phyloP scores from a whole-genome alignment of 1,284 basidiomycete genomes.

The Malassezia sp. region DNA sequence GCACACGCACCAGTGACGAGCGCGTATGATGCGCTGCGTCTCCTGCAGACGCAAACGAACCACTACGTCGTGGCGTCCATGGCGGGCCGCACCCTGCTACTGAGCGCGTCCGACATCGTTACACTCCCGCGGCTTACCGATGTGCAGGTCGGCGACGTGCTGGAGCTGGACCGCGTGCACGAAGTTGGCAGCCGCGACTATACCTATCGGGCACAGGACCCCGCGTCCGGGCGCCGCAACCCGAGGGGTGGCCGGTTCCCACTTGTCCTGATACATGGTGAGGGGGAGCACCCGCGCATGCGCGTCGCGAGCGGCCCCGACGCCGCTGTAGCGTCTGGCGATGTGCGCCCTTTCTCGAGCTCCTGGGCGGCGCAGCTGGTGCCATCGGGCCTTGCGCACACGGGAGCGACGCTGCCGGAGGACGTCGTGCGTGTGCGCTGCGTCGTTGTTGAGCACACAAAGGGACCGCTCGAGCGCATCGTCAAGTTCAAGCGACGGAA shows the following conservation, averaged over 20 bases:
- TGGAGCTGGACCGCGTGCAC: constrained; percentile 73
- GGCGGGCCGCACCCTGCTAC: constrained; percentile 72
- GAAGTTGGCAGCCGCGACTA: constrained; percentile 91
- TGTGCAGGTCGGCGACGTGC: constrained; percentile 62
- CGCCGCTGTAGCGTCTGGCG: constrained; percentile 2
- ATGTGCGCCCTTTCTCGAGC: constrained; percentile 19
- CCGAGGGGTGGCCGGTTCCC: constrained; percentile 13
- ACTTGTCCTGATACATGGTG: constrained; percentile 2
- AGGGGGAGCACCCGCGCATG: background rate
- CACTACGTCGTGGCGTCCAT: constrained; percentile 83
- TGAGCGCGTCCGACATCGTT: constrained; percentile 76
- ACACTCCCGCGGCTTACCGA: constrained; percentile 73
- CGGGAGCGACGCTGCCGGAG: constrained; percentile 26
- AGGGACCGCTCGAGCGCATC: constrained; percentile 75
- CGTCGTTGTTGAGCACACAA: constrained; percentile 91
- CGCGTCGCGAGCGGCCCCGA: constrained; percentile 2
- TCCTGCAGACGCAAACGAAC: constrained; percentile 57
- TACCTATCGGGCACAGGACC: constrained; percentile 58
- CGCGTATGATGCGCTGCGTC: constrained; percentile 38
- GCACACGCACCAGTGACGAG: too few relatives aligned
- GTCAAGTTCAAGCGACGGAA: constrained; percentile 96
- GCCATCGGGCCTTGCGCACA: constrained; percentile 35
- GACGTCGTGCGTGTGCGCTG: constrained; percentile 60
- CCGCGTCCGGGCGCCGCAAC: constrained; percentile 16
- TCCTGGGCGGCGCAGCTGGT: constrained; percentile 33